Evolutionary conservation across 1,284 basidiomycete genomes (phyloP), one percentile per base, ranked within the genome.

Genomic region (Ustilago esculenta): DNA sequence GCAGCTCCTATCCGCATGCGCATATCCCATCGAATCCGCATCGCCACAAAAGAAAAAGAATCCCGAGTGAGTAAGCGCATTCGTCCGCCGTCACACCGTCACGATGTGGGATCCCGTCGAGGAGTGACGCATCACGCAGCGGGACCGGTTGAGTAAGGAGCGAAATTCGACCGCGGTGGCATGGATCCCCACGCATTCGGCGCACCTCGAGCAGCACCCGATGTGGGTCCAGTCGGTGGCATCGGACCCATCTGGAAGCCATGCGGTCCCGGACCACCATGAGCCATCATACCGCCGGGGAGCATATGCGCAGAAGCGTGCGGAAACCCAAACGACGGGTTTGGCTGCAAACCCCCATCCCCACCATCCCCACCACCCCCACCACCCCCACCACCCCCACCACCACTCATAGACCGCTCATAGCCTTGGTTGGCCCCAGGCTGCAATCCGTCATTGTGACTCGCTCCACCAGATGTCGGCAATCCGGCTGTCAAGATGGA

Each of bases 271-370:
- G 56, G 30, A 4, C 43, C 49, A 21, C 54, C 63, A 15, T 32
- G 59, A 30, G 40, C 59, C 59, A 63, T 59, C 66, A 58, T 69
- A 1, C 58, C 65, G 5, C 45, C 44, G 1, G 47, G 55, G 35
- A 69, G 39, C 53, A 68, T 57, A 36, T 69, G 59, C 46, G 66
- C 58, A 4, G 65, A 59, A 30, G 58, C 58, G 14, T 59, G 66
- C 8, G 66, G 66, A 34, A 69, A 63, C 5, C 37, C 54, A 9
- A 71, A 71, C 4, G 65, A 46, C 15, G 50, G 33, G 14, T 60
- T 56, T 2, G 53, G 49, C 24, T 43, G 47, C 27, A 58, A 63
- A 5, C 43, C 47, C 10, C 49, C n/a, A n/a, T n/a, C n/a, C n/a
- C n/a, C n/a, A n/a, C n/a, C n/a, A n/a, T n/a, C n/a, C n/a, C n/a